phyloP scores from a whole-genome alignment of 805 yeast genomes.

The Lachancea dasiensis region DNA sequence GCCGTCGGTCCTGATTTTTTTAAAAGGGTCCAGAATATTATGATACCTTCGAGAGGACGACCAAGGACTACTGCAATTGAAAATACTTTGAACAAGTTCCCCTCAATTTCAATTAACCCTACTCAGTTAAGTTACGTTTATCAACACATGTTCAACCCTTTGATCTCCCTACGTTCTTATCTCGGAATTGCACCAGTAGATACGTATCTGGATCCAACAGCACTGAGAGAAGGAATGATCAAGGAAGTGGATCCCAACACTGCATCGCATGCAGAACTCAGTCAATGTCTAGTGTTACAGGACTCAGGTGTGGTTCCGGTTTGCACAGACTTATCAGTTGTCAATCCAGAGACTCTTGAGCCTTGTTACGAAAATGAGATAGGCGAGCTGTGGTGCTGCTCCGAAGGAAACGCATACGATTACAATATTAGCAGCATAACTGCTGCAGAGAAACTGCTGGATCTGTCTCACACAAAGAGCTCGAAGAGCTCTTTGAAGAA shows the following conservation, averaged over 20 bases:
- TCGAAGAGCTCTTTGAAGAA: slow-evolving; percentile 36
- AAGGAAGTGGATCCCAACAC: slow-evolving; percentile 61
- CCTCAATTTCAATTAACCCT: slow-evolving; percentile 56
- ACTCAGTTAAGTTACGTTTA: slow-evolving; percentile 73
- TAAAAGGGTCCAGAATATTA: slow-evolving; percentile 65
- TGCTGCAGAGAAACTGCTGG: neutral
- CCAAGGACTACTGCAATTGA: slow-evolving; percentile 59
- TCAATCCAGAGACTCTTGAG: slow-evolving; percentile 82
- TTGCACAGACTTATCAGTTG: slow-evolving; percentile 88
- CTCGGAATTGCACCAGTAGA: slow-evolving; percentile 85
- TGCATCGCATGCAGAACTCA: slow-evolving; percentile 9
- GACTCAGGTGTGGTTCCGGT: slow-evolving; percentile 97
- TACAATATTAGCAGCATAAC: slow-evolving; percentile 43
- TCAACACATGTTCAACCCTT: slow-evolving; percentile 73
- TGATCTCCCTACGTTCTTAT: slow-evolving; percentile 73
- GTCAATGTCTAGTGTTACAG: slow-evolving; percentile 61
- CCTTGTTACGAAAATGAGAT: slow-evolving; percentile 84
- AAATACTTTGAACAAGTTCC: slow-evolving; percentile 54
- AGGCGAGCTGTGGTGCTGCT: slow-evolving; percentile 96
- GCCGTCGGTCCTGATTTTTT: slow-evolving; percentile 32
- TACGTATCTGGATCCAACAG: slow-evolving; percentile 78
- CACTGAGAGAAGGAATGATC: slow-evolving; percentile 83
- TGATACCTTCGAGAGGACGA: slow-evolving; percentile 73
- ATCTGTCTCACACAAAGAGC: neutral
- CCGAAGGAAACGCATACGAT: slow-evolving; percentile 71